phyloP scores from a whole-genome alignment of 129 eudicot genomes.

The Solidago caesia region DNA sequence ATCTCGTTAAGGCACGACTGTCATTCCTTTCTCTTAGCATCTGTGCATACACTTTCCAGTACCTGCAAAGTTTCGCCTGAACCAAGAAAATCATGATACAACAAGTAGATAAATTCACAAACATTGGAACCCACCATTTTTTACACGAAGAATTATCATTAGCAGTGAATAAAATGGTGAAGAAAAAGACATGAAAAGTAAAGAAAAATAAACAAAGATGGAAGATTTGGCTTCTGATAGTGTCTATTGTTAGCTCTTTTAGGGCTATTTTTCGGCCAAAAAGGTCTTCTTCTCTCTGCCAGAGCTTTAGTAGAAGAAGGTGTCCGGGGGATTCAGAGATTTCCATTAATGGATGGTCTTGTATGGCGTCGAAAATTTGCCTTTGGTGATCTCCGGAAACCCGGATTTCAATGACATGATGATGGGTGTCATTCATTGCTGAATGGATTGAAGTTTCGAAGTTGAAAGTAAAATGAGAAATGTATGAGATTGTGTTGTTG shows the following conservation, averaged over 20 bases:
- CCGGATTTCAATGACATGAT: slow-evolving; percentile 53
- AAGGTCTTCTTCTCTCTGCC: slow-evolving; percentile 76
- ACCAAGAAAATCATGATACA: slow-evolving; percentile 46
- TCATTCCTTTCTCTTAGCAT: slow-evolving; percentile 54
- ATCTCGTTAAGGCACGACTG: slow-evolving; percentile 56
- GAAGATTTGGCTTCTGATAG: slow-evolving; percentile 47
- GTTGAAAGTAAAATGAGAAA: slow-evolving; percentile 4
- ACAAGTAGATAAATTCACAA: slow-evolving; percentile 44
- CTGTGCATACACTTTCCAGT: slow-evolving; percentile 59
- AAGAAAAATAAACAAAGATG: slow-evolving; percentile 71
- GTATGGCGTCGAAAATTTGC: slow-evolving; percentile 34
- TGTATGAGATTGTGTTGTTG: background rate
- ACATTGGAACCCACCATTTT: slow-evolving; percentile 76
- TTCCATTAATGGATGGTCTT: too few species aligned
- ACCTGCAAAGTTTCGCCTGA: slow-evolving; percentile 63
- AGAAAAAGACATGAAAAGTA: slow-evolving; percentile 58
- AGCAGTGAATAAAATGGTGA: slow-evolving; percentile 56
- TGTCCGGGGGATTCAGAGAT: too few species aligned
- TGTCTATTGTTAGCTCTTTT: slow-evolving; percentile 46
- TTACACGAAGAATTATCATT: slow-evolving; percentile 25
- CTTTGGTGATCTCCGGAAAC: slow-evolving; percentile 53
- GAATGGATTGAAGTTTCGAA: slow-evolving; percentile 11
- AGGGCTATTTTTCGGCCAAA: slow-evolving; percentile 39
- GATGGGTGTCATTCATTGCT: slow-evolving; percentile 42
- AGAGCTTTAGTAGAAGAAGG: slow-evolving; percentile 52